Evolutionary conservation across 805 yeast species (phyloP).

Genomic region (Yarrowia alimentaria): DNA sequence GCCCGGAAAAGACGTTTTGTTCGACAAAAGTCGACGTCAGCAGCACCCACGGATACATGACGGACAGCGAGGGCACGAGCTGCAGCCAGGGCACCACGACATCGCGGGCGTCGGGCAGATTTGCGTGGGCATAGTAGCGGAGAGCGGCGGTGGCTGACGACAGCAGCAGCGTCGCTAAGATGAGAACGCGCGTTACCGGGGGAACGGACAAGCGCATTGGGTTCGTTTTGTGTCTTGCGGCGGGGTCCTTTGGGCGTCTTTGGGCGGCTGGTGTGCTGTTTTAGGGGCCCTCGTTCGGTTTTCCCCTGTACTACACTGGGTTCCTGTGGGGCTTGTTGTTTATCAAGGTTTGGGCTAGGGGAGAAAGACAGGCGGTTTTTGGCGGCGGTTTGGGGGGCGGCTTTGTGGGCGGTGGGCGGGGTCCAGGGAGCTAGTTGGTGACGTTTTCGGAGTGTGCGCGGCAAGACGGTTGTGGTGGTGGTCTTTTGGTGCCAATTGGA

Average conservation of each 20-base stretch:
- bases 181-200: background rate
- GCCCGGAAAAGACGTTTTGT: slow-evolving; percentile 44
- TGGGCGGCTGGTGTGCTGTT: no score
- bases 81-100: slow-evolving; percentile 48
- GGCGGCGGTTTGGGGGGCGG: background rate
- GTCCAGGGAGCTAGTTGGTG: background rate
- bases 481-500: no score
- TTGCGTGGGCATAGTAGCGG: slow-evolving; percentile 2
- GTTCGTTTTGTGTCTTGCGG: no score
- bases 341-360: no score
- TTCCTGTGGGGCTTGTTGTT: no score
- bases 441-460: no score
- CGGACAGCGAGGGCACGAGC: slow-evolving; percentile 48
- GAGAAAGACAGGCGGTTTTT: background rate
- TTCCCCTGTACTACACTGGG: no score
- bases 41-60: slow-evolving; percentile 51
- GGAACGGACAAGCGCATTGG: slow-evolving; percentile 11
- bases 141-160: background rate
- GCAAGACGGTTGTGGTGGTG: no score
- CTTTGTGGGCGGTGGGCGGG: background rate
- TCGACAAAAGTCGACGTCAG: slow-evolving; percentile 50
- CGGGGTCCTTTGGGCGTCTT: no score
- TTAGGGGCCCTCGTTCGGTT: no score
- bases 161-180: background rate
- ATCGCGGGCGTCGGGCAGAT: slow-evolving; percentile 1